Conservation (phyloP, 2,329 filamentous ascomycete genomes). For the Akanthomyces dipterigenus region DNA sequence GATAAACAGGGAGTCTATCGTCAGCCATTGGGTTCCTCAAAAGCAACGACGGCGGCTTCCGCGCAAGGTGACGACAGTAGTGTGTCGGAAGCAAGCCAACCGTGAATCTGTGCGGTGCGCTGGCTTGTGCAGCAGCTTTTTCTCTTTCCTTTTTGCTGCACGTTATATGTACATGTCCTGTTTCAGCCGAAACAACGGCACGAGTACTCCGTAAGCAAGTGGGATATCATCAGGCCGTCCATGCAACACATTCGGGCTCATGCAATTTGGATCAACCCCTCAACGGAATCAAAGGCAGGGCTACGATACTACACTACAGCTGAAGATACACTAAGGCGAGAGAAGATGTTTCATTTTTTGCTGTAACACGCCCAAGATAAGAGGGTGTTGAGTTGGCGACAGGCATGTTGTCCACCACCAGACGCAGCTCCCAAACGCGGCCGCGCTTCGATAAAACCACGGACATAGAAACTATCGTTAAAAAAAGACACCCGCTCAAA, state of each 20-base stretch:
- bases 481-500: no score
- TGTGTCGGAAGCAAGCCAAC: not conserved
- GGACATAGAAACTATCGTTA: no score
- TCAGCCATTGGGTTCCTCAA: not conserved
- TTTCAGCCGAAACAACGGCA: not conserved
- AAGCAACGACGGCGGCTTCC: not conserved
- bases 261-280: not conserved
- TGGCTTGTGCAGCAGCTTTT: not conserved
- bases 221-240: not conserved
- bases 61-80: not conserved
- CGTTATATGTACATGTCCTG: no score
- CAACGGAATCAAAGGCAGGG: no score
- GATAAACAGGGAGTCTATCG: not conserved
- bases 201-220: not conserved
- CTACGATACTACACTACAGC: not conserved
- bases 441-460: no score
- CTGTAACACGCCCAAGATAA: no score
- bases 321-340: not conserved
- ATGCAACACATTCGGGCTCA: not conserved
- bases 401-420: no score
- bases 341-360: not conserved
- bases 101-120: not conserved
- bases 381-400: no score
- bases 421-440: no score
- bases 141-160: not conserved